Base-by-base conservation (phyloP, 345 rosid species). In the Bruguiera gymnorhiza region DNA sequence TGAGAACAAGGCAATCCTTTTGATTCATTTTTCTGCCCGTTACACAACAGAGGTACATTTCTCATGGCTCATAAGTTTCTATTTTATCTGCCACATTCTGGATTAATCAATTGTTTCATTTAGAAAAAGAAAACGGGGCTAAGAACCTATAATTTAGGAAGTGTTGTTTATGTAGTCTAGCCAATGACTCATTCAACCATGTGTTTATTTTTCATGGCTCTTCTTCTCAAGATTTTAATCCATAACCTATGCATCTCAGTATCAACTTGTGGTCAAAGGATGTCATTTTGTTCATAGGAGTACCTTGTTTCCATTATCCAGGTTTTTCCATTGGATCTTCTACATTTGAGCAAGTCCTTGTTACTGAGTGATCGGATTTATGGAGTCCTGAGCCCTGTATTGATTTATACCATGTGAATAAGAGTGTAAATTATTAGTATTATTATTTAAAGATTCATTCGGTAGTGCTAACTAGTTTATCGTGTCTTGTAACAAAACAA, bases 11-110 rank as follows among this genome's bases (percentile, higher is more conserved):
- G 88, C 98, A 58, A 88, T 95, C 75, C 85, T 95, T 81, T 80
- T 95, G 67, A 89, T 92, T 71, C 98, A 95, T 83, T 92, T 95
- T 74, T 95, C 97, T 52, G 98, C 97, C 77, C 88, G 98, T 51
- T 88, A 95, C 62, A 79, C 80, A 63, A 70, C 74, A 67, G 84
- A 88, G 88, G 99, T 95, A 78, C 63, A 75, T 67, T 69, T 75
- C 67, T 76, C 68, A 67, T 30, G 36, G 27, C 59, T 63, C 34
- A 56, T 34, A 52, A 24, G 11, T 26, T 50, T 11, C 50, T 13
- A 43, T 3, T 13, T 43, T 3, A 43, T 13, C 19, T 43, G 19
- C 50, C 18, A 43, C 19, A 43, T 43, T 15, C 50, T 13, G 18
- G 50, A 43, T 43, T 43, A 13, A 13, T 43, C 19, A 43, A 43